A percentile compares a stretch with the other conserved stretches of the same genome.
Conservation (phyloP, 1,284 basidiomycete genomes). For the Moesziomyces sp. region DNA sequence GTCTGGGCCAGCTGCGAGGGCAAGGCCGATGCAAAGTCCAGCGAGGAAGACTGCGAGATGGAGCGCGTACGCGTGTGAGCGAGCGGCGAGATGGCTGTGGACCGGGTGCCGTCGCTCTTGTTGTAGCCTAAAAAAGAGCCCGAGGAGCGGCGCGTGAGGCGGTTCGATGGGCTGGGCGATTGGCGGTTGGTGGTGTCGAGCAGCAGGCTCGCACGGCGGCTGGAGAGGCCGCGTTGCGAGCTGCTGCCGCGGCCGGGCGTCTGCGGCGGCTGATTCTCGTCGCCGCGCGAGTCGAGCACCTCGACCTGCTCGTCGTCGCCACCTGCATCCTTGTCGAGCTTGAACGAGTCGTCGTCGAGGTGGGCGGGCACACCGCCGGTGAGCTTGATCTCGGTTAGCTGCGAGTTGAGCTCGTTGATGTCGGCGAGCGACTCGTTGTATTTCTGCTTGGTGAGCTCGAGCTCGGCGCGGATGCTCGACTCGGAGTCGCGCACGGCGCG, state of each 20-base stretch:
- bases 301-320: constrained; percentile 54
- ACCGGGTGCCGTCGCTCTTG: constrained; percentile 49
- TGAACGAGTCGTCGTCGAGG: constrained; percentile 24
- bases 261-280: constrained; percentile 24
- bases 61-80: constrained; percentile 49
- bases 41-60: constrained; percentile 59
- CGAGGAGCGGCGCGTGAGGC: constrained; percentile 53
- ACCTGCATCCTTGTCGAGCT: constrained; percentile 27
- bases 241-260: constrained; percentile 18
- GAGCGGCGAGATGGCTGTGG: constrained; percentile 31
- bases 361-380: constrained; percentile 14
- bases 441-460: constrained; percentile 80
- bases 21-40: constrained; percentile 50
- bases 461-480: constrained; percentile 71
- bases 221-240: constrained; percentile 20
- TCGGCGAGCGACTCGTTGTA: constrained; percentile 88
- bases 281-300: constrained; percentile 46
- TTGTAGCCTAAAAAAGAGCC: constrained; percentile 64
- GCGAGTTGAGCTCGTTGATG: constrained; percentile 78
- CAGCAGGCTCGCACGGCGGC: constrained; percentile 49
- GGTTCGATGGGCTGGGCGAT: constrained; percentile 26
- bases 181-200: constrained; percentile 49
- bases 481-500: constrained; percentile 50
- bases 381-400: constrained; percentile 57
- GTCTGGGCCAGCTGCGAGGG: constrained; percentile 29